Evolutionary conservation across 2,329 filamentous ascomycete genomes (phyloP).

Genomic region (Penicillium sp.): DNA sequence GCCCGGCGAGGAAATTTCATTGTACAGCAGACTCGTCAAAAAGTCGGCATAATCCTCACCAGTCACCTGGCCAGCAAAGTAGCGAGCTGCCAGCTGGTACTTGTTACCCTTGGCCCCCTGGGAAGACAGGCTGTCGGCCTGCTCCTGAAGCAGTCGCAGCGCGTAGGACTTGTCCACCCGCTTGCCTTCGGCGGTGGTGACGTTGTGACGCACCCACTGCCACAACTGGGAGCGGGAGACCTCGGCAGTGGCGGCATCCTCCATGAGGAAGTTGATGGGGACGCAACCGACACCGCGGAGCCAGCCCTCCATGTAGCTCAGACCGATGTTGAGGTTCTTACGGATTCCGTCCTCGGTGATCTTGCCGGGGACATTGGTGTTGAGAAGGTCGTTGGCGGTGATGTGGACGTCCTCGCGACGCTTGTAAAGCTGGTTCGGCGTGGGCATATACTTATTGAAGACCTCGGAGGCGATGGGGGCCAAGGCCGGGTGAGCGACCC

Average conservation of each 20-base stretch:
- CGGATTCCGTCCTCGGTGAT: constrained; percentile 92
- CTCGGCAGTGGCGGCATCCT: constrained; percentile 95
- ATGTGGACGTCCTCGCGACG: constrained; percentile 86
- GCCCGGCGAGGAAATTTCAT: constrained; percentile 53
- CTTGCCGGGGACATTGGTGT: constrained; percentile 93
- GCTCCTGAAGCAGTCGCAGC: constrained; percentile 78
- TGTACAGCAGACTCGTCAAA: constrained; percentile 78
- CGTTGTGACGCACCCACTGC: constrained; percentile 79
- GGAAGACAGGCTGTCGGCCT: constrained; percentile 65
- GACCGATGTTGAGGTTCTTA: constrained; percentile 95
- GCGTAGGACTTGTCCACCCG: constrained; percentile 89
- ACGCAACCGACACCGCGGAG: constrained; percentile 90
- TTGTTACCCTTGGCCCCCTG: constrained; percentile 85
- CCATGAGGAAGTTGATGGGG: constrained; percentile 97
- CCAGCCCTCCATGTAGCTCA: constrained; percentile 99
- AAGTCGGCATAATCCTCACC: constrained; percentile 98
- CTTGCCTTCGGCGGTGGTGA: constrained; percentile 80
- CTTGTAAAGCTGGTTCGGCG: constrained; percentile 89
- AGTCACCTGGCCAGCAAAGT: constrained; percentile 87
- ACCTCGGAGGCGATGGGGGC: constrained; percentile 81
- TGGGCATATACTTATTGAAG: constrained; percentile 98
- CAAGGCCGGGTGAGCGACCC: constrained; percentile 94
- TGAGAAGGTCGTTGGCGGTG: constrained; percentile 81
- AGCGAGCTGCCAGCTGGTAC: constrained; percentile 81
- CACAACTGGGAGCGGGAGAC: constrained; percentile 91